Base-by-base conservation (phyloP, 2,329 filamentous ascomycete genomes). In the Lachnellula suecica region DNA sequence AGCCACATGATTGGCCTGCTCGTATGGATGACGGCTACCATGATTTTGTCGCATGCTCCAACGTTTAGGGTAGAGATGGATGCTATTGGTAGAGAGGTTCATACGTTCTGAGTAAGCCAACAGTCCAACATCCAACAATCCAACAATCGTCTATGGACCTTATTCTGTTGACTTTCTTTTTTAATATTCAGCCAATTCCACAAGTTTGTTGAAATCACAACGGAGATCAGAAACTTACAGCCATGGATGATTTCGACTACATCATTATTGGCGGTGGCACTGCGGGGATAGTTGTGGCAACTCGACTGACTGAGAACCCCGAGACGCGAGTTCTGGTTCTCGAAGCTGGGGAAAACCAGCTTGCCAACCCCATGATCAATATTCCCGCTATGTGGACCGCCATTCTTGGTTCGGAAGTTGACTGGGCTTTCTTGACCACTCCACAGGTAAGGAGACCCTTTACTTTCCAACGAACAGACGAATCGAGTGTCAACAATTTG, bases 341-440 rank as follows among this genome's bases (percentile, higher is more conserved):
- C 13, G 54, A 57, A 45, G 49, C 52, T 4, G 54, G 54, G 8
- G 24, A 47, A 9, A 34, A 56, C 13, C 37, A 31, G 10, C 8
- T 44, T 15, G 46, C 43, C 13, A 40, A 56, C 25, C 52, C 52
- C 10, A 23, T 20, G 5, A 41, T 52, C 22, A 46, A 45, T 15
- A 47, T 44, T 7, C 56, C 56, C 1, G 40, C 24, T 10, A 11
- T 43, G 23, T 34, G 7, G 29, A 9, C 27, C 1, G 6, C 17
- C 11, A 20, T 53, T 11, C 22, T 50, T 4, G 46, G 22, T n/a
- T 35, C 79, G 2, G 70, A 74, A 9, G 79, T 84, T 59, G 84
- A 84, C 62, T 76, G 77, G 47, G 78, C 81, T 11, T 70, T 83
- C 38, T 79, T 84, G 62, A 83, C 45, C 8, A 23, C 20, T 2